phyloP scores from a whole-genome alignment of 768 basidiomycete genomes.

The Phallus indusiatus region DNA sequence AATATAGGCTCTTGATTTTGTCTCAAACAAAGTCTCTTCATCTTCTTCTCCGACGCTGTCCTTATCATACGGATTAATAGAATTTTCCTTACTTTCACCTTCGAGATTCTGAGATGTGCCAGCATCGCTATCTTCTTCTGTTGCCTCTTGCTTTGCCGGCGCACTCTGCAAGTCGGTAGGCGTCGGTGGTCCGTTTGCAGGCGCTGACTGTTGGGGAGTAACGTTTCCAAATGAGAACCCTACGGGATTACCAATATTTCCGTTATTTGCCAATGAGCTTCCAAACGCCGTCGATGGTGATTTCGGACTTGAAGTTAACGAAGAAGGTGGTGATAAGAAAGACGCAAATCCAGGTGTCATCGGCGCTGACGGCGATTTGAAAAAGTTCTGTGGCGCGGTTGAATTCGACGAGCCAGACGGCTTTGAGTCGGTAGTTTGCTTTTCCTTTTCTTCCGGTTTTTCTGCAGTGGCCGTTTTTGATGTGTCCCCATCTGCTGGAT shows the following conservation, averaged over 20 bases:
- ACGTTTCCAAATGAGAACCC: slow-evolving; percentile 48
- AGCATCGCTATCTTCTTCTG: slow-evolving; percentile 3
- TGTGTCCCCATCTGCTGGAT: neutral
- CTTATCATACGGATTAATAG: slow-evolving; percentile 28
- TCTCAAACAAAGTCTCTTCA: slow-evolving; percentile 54
- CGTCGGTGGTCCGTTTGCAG: slow-evolving; percentile 14
- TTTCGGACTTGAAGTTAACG: slow-evolving; percentile 2
- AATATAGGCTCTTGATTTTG: slow-evolving; percentile 55
- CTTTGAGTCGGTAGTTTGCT: neutral
- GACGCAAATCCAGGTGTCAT: slow-evolving; percentile 7
- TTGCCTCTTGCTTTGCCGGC: slow-evolving; percentile 18
- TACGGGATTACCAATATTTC: slow-evolving; percentile 54
- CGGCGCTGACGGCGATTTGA: neutral
- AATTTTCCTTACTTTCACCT: neutral
- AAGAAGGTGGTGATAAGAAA: slow-evolving; percentile 15
- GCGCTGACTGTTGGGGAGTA: slow-evolving; percentile 17
- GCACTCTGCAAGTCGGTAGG: slow-evolving; percentile 3
- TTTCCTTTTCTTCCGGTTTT: neutral
- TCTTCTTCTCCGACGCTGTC: slow-evolving; percentile 79
- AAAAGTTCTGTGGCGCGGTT: neutral
- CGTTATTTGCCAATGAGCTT: slow-evolving; percentile 18
- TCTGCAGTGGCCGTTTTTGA: neutral
- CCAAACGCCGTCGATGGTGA: neutral
- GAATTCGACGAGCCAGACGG: neutral
- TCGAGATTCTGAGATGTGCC: neutral